Evolutionary conservation across 2,329 filamentous ascomycete genomes (phyloP).

Genomic region (Tolypocladium endophyticum): DNA sequence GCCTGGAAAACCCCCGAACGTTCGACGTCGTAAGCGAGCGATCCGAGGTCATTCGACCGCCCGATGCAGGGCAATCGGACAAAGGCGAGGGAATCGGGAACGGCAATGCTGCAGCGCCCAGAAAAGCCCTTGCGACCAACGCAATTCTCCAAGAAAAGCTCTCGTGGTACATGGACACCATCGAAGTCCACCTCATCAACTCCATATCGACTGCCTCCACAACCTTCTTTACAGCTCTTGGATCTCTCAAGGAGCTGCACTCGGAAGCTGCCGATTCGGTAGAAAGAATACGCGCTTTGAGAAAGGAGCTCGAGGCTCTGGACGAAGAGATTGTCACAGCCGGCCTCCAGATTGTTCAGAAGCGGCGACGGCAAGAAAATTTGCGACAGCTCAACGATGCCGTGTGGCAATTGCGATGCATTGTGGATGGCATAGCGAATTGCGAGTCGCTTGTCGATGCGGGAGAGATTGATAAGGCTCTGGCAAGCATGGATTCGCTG

Average conservation of each 20-base stretch:
- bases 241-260: constrained; percentile 82
- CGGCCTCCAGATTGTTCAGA: constrained; percentile 75
- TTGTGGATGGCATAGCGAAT: constrained; percentile 62
- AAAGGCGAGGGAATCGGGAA: constrained; percentile 46
- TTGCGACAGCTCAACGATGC: constrained; percentile 71
- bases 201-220: constrained; percentile 93
- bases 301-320: constrained; percentile 68
- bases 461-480: constrained; percentile 72
- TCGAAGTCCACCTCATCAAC: constrained; percentile 92
- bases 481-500: constrained; percentile 65
- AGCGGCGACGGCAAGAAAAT: constrained; percentile 75
- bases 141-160: constrained; percentile 96
- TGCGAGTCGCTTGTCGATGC: constrained; percentile 77
- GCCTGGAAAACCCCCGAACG: constrained; percentile 87
- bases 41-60: constrained; percentile 81
- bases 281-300: constrained; percentile 67
- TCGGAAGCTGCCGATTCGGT: constrained; percentile 89
- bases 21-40: constrained; percentile 96
- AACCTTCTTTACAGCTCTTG: constrained; percentile 90
- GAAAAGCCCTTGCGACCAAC: constrained; percentile 89
- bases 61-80: constrained; percentile 42
- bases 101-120: constrained; percentile 42
- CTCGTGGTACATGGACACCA: constrained; percentile 99
- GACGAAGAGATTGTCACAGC: constrained; percentile 81
- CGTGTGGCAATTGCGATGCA: constrained; percentile 68